A percentile compares a stretch with the other conserved stretches of the same genome.
Evolutionary conservation across 805 yeast genomes (phyloP).

Genomic region (Candida nonsorbophila): DNA sequence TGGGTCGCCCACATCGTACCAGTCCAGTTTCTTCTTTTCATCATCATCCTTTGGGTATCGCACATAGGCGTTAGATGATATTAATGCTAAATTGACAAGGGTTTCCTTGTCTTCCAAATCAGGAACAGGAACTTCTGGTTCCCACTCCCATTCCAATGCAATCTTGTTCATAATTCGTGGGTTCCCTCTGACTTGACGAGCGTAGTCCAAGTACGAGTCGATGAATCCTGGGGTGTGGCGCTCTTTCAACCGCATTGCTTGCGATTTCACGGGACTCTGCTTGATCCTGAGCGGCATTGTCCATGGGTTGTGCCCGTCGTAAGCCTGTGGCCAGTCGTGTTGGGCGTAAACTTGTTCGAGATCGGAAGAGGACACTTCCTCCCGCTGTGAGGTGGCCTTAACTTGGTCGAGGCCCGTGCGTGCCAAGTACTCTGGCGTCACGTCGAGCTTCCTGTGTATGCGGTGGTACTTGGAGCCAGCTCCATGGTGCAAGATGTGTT

Average conservation of each 20-base stretch:
- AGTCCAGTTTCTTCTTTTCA: conserved; percentile 57
- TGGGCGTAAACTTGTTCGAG: conserved; percentile 15
- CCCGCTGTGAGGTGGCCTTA: conserved; percentile 2
- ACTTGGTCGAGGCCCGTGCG: conserved; percentile 3
- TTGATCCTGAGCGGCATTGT: conserved; percentile 25
- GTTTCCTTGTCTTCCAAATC: conserved; percentile 72
- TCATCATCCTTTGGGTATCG: conserved; percentile 54
- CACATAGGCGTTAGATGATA: conserved; percentile 91
- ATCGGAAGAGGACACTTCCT: conserved; percentile 2
- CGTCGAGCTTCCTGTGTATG: conserved; percentile 46
- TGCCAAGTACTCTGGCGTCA: conserved; percentile 36
- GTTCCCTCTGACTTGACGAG: conserved; percentile 38
- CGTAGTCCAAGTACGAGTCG: conserved; percentile 60
- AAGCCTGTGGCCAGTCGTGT: conserved; percentile 32
- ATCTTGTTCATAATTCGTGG: conserved; percentile 31
- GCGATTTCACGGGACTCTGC: conserved; percentile 12
- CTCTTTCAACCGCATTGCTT: conserved; percentile 23
- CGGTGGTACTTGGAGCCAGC: conserved; percentile 37
- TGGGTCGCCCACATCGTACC: conserved; percentile 67
- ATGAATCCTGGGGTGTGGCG: conserved; percentile 53
- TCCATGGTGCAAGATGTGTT: conserved; percentile 60
- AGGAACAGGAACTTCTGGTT: conserved; percentile 54
- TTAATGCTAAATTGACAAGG: conserved; percentile 66
- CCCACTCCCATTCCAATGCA: conserved; percentile 60
- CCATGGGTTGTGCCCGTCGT: conserved; percentile 35